Percentiles rank a stretch among this genome's conserved stretches.
These are phyloP conservation scores for Sphenostylis stenocarpa DNA, from an alignment of 306 rosid species.

Conservation along the genomic window DNA sequence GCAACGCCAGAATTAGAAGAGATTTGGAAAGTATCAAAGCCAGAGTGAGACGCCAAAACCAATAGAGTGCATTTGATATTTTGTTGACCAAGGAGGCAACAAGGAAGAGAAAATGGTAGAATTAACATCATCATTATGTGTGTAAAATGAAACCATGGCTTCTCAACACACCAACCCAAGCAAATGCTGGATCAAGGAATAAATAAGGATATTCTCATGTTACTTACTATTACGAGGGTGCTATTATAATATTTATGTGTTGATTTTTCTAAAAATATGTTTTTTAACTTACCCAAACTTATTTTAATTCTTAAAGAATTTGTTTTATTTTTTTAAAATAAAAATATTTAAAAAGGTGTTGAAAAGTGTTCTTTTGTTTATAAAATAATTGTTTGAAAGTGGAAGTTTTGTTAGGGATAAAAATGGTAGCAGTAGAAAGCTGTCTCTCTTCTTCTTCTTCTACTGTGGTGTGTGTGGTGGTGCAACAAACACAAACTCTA, in stretches of 20 bases:
- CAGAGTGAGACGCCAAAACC: conserved; percentile 11
- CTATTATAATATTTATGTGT: not conserved
- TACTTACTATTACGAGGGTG: not conserved
- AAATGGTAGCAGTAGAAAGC: conserved; percentile 5
- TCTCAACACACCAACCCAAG: conserved; percentile 37
- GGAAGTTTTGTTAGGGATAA: not conserved
- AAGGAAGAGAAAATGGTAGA: conserved; percentile 1
- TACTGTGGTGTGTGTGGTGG: not conserved
- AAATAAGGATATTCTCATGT: not conserved
- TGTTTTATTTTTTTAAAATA: no score
- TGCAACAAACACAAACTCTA: conserved; percentile 20
- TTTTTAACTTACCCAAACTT: no score
- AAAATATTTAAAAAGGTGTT: no score
- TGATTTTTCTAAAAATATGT: not conserved
- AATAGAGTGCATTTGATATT: conserved; percentile 14
- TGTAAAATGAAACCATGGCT: conserved; percentile 31
- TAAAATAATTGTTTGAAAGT: not conserved
- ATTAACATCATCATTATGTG: conserved; percentile 4
- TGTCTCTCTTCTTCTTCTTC: not conserved
- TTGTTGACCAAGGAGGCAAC: conserved; percentile 9
- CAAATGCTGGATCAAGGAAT: conserved; percentile 29
- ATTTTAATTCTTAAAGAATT: no score
- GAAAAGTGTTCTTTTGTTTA: not conserved
- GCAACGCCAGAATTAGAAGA: not conserved
- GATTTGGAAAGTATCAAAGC: conserved; percentile 1